Conservation (phyloP, 257 asterid species). For the Orobanche coerulescens region DNA sequence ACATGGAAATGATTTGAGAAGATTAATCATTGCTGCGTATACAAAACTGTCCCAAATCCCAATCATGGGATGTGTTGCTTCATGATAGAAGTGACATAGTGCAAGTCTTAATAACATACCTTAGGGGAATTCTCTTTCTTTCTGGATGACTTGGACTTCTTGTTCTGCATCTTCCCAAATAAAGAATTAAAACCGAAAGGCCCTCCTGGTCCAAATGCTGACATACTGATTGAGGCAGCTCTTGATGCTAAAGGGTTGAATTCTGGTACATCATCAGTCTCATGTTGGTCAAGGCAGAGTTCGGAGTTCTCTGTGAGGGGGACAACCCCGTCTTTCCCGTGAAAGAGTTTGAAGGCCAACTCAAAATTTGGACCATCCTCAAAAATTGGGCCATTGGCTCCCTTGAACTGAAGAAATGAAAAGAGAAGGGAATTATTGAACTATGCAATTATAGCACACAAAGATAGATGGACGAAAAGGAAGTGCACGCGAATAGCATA, state of each 20-base stretch:
- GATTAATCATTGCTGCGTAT: neutral
- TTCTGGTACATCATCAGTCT: slow-evolving; percentile 30
- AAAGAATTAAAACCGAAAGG: slow-evolving; percentile 64
- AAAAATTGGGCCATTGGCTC: slow-evolving; percentile 64
- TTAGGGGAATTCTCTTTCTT: slow-evolving; percentile 38
- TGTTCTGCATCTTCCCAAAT: slow-evolving; percentile 45
- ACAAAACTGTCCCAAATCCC: neutral
- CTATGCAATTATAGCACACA: neutral
- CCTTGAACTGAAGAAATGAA: slow-evolving; percentile 35
- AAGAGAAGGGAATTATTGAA: slow-evolving; percentile 10
- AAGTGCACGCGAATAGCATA: neutral
- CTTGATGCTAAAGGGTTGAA: slow-evolving; percentile 61
- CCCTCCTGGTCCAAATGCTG: slow-evolving; percentile 77
- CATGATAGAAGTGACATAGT: slow-evolving; percentile 13
- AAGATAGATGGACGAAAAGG: neutral
- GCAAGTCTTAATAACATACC: slow-evolving; percentile 30
- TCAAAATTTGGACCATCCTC: slow-evolving; percentile 76
- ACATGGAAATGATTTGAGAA: no score
- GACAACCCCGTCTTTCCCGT: slow-evolving; percentile 71
- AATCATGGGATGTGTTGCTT: slow-evolving; percentile 9
- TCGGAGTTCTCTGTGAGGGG: slow-evolving; percentile 45
- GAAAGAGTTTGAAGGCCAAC: slow-evolving; percentile 63
- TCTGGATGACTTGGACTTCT: slow-evolving; percentile 39
- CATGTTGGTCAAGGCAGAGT: slow-evolving; percentile 22
- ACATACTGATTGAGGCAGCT: slow-evolving; percentile 69